A percentile compares a stretch with the other conserved stretches of the same genome.
Evolutionary conservation across 257 asterid species (phyloP).

Genomic region (Plectranthus barbatus): DNA sequence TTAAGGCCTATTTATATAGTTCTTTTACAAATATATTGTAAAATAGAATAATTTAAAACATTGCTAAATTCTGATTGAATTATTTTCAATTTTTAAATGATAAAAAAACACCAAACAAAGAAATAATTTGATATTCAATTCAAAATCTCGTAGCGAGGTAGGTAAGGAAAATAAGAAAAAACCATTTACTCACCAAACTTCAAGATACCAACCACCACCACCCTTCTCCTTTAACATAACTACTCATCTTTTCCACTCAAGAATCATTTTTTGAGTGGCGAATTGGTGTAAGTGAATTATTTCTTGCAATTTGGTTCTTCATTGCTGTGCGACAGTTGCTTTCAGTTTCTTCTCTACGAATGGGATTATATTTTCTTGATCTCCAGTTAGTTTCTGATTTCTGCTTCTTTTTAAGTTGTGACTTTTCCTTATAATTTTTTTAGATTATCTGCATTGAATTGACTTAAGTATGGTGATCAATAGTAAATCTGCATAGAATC

Average conservation of each 20-base stretch:
- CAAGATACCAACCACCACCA: background rate
- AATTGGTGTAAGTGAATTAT: constrained; percentile 1
- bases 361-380: background rate
- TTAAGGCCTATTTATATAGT: too few species aligned
- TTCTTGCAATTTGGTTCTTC: background rate
- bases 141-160: background rate
- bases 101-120: too few species aligned
- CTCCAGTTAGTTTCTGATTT: background rate
- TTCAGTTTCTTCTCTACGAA: background rate
- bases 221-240: background rate
- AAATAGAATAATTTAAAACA: too few species aligned
- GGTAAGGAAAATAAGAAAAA: background rate
- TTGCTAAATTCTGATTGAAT: too few species aligned
- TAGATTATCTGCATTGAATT: background rate
- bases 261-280: background rate
- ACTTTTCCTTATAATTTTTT: background rate
- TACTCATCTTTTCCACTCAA: background rate
- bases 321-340: background rate
- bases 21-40: too few species aligned
- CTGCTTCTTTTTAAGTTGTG: background rate
- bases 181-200: background rate
- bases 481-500: background rate
- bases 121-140: too few species aligned
- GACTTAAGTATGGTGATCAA: background rate
- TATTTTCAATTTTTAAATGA: too few species aligned